Evolutionary conservation across 345 rosid species (phyloP).

Genomic region (Melaleuca alternifolia): DNA sequence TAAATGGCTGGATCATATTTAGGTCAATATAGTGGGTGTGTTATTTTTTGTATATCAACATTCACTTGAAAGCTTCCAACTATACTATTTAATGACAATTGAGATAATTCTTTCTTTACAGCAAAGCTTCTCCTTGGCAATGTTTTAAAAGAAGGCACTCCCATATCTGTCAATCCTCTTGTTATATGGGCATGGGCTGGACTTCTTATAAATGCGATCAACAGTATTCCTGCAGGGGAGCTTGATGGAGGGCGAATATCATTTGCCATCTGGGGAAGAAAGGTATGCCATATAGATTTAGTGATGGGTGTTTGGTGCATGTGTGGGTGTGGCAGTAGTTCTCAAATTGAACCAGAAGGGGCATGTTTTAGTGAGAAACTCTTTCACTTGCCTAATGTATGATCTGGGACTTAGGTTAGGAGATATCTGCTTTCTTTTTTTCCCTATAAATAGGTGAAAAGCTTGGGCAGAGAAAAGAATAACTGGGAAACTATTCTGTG

Average conservation of each 20-base stretch:
- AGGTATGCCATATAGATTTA: slow-evolving; percentile 30
- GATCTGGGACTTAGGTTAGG: background rate
- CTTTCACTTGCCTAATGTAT: background rate
- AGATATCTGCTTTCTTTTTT: background rate
- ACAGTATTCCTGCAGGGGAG: slow-evolving; percentile 96
- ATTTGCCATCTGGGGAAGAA: slow-evolving; percentile 91
- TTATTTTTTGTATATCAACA: background rate
- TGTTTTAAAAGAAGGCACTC: slow-evolving; percentile 78
- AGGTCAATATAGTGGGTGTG: background rate
- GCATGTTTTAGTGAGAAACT: background rate
- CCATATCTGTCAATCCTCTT: slow-evolving; percentile 75
- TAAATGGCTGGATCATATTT: background rate
- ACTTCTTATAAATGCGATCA: slow-evolving; percentile 84
- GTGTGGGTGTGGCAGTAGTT: background rate
- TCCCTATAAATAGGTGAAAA: background rate
- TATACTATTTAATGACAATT: background rate
- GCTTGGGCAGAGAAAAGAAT: background rate
- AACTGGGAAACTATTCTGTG: background rate
- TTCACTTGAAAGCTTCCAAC: background rate
- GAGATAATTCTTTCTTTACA: slow-evolving; percentile 4
- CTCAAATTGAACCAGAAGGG: background rate
- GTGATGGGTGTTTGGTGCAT: background rate
- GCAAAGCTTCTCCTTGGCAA: slow-evolving; percentile 87
- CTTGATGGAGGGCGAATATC: slow-evolving; percentile 84
- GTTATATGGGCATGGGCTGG: slow-evolving; percentile 97